These are phyloP conservation scores for Mucor sp. DNA, from an alignment of 371 early-diverging fungal genomes.

Conservation along the genomic window DNA sequence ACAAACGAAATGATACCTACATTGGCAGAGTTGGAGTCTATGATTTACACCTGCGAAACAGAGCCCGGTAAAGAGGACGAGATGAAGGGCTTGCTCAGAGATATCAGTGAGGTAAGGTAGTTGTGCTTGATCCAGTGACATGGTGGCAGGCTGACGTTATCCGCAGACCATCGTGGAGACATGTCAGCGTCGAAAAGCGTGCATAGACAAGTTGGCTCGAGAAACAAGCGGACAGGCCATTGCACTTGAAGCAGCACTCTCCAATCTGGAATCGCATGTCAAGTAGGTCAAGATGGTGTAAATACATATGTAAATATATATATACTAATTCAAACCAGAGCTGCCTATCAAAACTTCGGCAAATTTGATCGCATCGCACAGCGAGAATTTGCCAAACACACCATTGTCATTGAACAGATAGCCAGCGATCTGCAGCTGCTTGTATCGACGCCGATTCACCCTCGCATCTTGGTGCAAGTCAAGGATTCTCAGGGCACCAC, in stretches of 20 bases:
- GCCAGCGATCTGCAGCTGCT: slow-evolving; percentile 13
- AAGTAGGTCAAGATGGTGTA: slow-evolving; percentile 2
- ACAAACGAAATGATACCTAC: slow-evolving; percentile 8
- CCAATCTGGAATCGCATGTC: slow-evolving; percentile 20
- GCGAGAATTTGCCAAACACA: slow-evolving; percentile 22
- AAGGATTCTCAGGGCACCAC: slow-evolving; percentile 1
- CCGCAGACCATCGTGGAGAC: background rate
- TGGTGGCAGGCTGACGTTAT: background rate
- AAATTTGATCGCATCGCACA: slow-evolving; percentile 33
- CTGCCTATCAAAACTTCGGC: slow-evolving; percentile 20
- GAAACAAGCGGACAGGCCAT: slow-evolving; percentile 19
- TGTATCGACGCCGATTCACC: slow-evolving; percentile 10
- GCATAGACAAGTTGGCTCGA: slow-evolving; percentile 5
- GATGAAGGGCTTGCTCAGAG: background rate
- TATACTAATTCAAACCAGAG: background rate
- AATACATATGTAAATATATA: background rate
- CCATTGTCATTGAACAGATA: slow-evolving; percentile 6
- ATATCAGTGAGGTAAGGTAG: background rate
- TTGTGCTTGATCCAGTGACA: background rate
- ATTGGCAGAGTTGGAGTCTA: slow-evolving; percentile 4
- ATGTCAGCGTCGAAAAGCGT: slow-evolving; percentile 1
- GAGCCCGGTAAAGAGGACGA: background rate
- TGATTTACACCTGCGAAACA: background rate
- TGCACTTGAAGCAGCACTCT: slow-evolving; percentile 21
- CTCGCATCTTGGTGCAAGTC: slow-evolving; percentile 2